These are phyloP conservation scores for Pterulicium gracile DNA, from an alignment of 1,284 basidiomycete genomes.

Conservation along the genomic window DNA sequence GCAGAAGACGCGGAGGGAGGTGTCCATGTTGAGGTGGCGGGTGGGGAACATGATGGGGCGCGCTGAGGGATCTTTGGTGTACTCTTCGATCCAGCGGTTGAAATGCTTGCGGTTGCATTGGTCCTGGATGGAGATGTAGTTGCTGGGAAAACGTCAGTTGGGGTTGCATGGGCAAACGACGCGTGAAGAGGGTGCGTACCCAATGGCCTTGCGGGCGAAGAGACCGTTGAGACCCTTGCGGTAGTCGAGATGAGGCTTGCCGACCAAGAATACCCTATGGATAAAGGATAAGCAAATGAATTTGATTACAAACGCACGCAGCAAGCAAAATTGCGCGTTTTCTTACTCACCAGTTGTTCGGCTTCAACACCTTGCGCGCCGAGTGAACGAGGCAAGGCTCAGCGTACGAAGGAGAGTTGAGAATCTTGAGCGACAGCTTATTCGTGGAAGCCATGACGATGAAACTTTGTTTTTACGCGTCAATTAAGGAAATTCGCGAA, in stretches of 20 bases:
- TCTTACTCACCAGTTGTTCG: constrained; percentile 86
- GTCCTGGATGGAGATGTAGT: constrained; percentile 88
- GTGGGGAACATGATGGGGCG: constrained; percentile 83
- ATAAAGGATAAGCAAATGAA: constrained; percentile 6
- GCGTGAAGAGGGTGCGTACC: constrained; percentile 34
- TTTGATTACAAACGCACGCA: too few relatives aligned
- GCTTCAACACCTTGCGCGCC: constrained; percentile 79
- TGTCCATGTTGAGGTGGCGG: constrained; percentile 95
- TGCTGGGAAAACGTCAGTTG: constrained; percentile 31
- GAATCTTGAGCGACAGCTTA: constrained; percentile 83
- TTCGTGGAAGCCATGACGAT: constrained; percentile 95
- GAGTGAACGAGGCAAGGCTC: constrained; percentile 93
- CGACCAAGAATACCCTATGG: constrained; percentile 91
- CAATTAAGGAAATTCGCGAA: too few relatives aligned
- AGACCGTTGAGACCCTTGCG: constrained; percentile 85
- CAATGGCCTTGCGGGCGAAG: constrained; percentile 90
- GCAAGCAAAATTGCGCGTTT: too few relatives aligned
- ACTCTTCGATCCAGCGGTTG: constrained; percentile 55
- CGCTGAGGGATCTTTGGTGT: constrained; percentile 36
- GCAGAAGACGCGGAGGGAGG: constrained; percentile 92
- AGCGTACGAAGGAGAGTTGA: constrained; percentile 83
- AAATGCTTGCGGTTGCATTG: constrained; percentile 74
- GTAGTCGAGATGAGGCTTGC: constrained; percentile 91
- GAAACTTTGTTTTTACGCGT: constrained; percentile 45
- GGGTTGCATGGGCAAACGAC: neutral